Evolutionary conservation across 2,329 filamentous ascomycete species (phyloP).

Genomic region (Verticillium isaacii): DNA sequence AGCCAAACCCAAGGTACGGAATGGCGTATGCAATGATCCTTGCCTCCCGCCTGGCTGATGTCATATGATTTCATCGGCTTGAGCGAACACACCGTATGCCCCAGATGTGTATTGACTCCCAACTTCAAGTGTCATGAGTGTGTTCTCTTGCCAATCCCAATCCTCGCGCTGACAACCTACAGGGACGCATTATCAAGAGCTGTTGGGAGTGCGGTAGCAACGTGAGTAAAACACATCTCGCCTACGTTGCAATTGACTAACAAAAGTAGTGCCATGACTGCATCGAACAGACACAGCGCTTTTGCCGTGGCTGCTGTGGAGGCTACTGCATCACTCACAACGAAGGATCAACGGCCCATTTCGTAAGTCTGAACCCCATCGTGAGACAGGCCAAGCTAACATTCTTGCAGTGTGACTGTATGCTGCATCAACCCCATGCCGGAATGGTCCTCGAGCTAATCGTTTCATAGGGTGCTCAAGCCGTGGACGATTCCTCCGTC

Average conservation of each 20-base stretch:
- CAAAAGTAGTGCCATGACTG: conserved; percentile 65
- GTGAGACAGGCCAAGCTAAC: conserved; percentile 20
- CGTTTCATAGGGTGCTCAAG: conserved; percentile 11
- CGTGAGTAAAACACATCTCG: conserved; percentile 40
- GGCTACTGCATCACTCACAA: conserved; percentile 84
- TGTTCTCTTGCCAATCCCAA: too few relatives aligned
- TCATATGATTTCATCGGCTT: not conserved
- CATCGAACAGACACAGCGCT: conserved; percentile 64
- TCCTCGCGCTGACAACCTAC: conserved; percentile 19
- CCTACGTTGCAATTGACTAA: not conserved
- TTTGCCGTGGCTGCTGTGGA: conserved; percentile 67
- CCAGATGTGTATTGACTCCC: not conserved
- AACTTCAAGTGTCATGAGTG: not conserved
- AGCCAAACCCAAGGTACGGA: conserved; percentile 59
- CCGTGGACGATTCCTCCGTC: conserved; percentile 13
- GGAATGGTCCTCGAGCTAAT: not conserved
- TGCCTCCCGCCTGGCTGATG: conserved; percentile 33
- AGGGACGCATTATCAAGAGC: conserved; percentile 59
- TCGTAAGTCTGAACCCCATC: conserved; percentile 32
- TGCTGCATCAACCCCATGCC: conserved; percentile 9
- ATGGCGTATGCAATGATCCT: conserved; percentile 48
- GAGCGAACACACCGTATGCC: not conserved
- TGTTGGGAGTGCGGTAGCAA: conserved; percentile 87
- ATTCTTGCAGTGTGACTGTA: conserved; percentile 41
- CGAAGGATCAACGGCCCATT: conserved; percentile 67